Base-by-base conservation (phyloP, 352 stramenopile species). In the Phytophthora crassamura region DNA sequence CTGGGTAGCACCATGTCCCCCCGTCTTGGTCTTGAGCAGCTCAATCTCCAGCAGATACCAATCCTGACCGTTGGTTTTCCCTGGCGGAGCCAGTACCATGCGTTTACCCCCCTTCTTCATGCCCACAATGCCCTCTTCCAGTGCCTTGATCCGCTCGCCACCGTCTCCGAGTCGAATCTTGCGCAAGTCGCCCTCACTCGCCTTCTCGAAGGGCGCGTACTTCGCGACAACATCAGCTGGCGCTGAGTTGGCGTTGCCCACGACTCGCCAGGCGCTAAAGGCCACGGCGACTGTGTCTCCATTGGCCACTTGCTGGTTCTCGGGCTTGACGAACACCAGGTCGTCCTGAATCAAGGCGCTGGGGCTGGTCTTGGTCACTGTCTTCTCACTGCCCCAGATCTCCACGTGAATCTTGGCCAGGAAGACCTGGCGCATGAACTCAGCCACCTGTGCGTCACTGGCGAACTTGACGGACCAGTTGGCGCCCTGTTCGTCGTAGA, bases 81-180 rank as follows among this genome's bases (percentile, higher is more conserved):
- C 75, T 1, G 86, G 86, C 12, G 86, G 86, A n/a, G 82, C 88
- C 45, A 98, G 79, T 16, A 98, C 84, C 51, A 97, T 84, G n/a
- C 94, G 83, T 38, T 93, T 90, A 0, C 86, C 89, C 4, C 86
- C 84, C 51, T 96, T 96, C 50, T 71, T 91, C 91, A 98, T 98
- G 14, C 94, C 94, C 7, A 94, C 14, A 18, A 98, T 82, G 2
- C 82, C 86, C 60, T 93, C 79, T 67, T 98, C 94, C 39, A 98
- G 64, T 34, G 91, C 91, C 28, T 94, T 92, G 32, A 98, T 82
- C 10, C 89, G 85, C 59, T 95, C 78, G 12, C 67, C 84, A 43
- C 85, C 82, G 25, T 96, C 91, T 42, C 83, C 86, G 28, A 94
- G 67, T 34, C 82, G 80, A 54, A 94, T 86, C 61, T 94, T 94